Conservation (phyloP, 345 rosid genomes). For the Populus alba region DNA sequence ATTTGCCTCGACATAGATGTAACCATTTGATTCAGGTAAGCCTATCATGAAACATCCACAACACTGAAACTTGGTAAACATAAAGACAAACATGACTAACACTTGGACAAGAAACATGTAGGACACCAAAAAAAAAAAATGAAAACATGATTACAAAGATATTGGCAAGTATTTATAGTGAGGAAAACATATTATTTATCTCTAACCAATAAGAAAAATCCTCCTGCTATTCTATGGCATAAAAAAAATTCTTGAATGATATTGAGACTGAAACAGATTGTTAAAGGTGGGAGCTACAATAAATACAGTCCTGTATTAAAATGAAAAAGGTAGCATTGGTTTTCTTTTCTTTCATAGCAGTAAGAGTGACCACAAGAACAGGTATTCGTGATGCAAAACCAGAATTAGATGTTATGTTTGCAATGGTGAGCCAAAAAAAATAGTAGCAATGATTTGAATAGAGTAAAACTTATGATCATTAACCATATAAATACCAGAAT, state of each 20-base stretch:
- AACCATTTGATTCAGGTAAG: slow-evolving; percentile 93
- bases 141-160: background rate
- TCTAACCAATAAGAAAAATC: background rate
- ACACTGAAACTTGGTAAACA: background rate
- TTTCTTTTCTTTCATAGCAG: background rate
- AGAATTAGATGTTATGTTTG: background rate
- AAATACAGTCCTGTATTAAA: background rate
- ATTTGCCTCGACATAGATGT: slow-evolving; percentile 91
- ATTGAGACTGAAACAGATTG: background rate
- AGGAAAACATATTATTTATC: background rate
- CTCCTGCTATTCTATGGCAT: background rate
- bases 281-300: background rate
- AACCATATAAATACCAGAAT: background rate
- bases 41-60: slow-evolving; percentile 38
- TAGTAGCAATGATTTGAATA: background rate
- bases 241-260: background rate
- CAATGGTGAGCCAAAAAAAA: background rate
- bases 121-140: background rate
- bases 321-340: background rate
- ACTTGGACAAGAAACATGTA: background rate
- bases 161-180: background rate
- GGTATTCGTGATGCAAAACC: background rate
- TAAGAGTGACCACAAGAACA: background rate
- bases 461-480: background rate
- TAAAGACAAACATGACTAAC: background rate